These are phyloP conservation scores for Diaporthe humulicola DNA, from an alignment of 2,329 filamentous ascomycete species.

Conservation along the genomic window DNA sequence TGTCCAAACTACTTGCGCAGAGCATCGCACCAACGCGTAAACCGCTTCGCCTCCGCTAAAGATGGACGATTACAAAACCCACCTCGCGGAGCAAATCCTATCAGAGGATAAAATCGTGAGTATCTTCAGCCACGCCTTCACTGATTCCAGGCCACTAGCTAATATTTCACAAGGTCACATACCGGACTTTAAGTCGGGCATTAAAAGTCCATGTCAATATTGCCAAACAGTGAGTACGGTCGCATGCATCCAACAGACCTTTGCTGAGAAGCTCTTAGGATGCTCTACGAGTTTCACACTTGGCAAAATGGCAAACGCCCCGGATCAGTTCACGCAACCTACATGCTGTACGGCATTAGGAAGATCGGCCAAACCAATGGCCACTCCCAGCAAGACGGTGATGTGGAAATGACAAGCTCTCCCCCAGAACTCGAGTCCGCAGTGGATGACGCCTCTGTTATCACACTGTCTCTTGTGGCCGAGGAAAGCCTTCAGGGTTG, in stretches of 20 bases:
- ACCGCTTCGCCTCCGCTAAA: neutral
- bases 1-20: neutral
- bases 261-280: conserved; percentile 62
- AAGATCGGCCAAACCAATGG: conserved; percentile 50
- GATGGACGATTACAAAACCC: conserved; percentile 78
- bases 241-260: neutral
- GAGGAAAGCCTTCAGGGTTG: conserved; percentile 82
- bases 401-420: conserved; percentile 79
- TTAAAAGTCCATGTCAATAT: conserved; percentile 87
- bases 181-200: conserved; percentile 85
- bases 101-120: conserved; percentile 80
- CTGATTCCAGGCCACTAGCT: conserved; percentile 29
- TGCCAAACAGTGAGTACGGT: conserved; percentile 82
- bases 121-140: conserved; percentile 29
- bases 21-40: neutral
- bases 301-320: conserved; percentile 82
- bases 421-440: conserved; percentile 66
- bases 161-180: conserved; percentile 78
- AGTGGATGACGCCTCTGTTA: conserved; percentile 65
- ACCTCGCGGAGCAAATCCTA: conserved; percentile 81
- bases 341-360: conserved; percentile 82
- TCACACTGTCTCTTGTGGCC: conserved; percentile 74
- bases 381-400: conserved; percentile 63
- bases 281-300: conserved; percentile 88
- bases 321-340: conserved; percentile 89